Evolutionary conservation across 2,329 filamentous ascomycete genomes (phyloP), one percentile per base, ranked within the genome.

Genomic region (Teratosphaeria gauchensis): DNA sequence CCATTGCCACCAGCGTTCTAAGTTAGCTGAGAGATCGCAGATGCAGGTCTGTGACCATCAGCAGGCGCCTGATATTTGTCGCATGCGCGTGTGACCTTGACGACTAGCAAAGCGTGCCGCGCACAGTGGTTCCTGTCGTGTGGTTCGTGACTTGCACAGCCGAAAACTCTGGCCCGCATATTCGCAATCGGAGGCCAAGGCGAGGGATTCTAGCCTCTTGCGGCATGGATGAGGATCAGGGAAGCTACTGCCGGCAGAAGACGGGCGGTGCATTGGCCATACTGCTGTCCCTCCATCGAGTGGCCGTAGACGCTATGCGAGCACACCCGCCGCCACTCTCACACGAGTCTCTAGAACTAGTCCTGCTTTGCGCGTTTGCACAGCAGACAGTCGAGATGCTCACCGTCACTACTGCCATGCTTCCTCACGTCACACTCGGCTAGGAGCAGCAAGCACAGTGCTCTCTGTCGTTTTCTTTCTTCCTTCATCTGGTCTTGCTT

Each of bases 391-490:
- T 48, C 42, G 42, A 48, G 42, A 48, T 53, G 52, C 32, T 53
- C 52, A 53, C 52, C 52, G 52, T 53, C 52, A 53, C 52, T 21
- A 53, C 52, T 21, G 52, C 52, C 52, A 53, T 53, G 52, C 52
- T 35, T 31, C 52, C 14, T 21, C 7, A 19, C 52, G 28, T 35
- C 52, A 31, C 14, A 53, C 14, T 24, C 32, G 52, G 28, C 52
- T 48, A 48, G 42, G n/a, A 48, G 42, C 42, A 48, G 42, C 42
- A 48, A 21, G 32, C 52, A 53, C 52, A 11, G 28, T 35, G 28
- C 52, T 35, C 19, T 9, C 52, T n/a, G 4, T 53, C 24, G 12
- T 24, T 35, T 35, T 35, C n/a, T 53, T 35, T 35, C 32, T 21
- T 53, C 52, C 14, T 31, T 53, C 32, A 31, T 35, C 52, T 53